A percentile compares a stretch with the other conserved stretches of the same genome.
These are phyloP conservation scores for Akanthomyces lecanii DNA, from an alignment of 2,329 filamentous ascomycete genomes.

Conservation along the genomic window DNA sequence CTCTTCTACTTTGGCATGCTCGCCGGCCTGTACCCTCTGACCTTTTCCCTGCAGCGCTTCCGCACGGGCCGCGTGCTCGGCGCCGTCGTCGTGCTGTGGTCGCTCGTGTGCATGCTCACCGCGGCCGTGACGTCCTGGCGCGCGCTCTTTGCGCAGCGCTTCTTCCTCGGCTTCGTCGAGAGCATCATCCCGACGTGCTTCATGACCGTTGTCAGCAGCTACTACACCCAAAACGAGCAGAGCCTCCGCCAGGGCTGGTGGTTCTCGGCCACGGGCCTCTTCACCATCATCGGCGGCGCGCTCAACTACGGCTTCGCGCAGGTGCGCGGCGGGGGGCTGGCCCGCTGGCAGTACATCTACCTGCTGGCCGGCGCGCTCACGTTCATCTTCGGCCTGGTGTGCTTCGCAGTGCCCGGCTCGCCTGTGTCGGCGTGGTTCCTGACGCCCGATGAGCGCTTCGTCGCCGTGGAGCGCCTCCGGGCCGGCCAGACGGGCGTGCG, in stretches of 20 bases:
- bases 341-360: slow-evolving; percentile 68
- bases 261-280: slow-evolving; percentile 58
- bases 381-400: slow-evolving; percentile 59
- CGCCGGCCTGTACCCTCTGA: slow-evolving; percentile 68
- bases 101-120: slow-evolving; percentile 62
- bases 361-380: slow-evolving; percentile 61
- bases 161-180: slow-evolving; percentile 61
- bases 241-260: slow-evolving; percentile 62
- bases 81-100: slow-evolving; percentile 60
- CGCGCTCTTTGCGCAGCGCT: slow-evolving; percentile 63
- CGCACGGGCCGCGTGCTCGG: slow-evolving; percentile 61
- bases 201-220: slow-evolving; percentile 59
- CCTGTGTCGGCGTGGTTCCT: slow-evolving; percentile 68
- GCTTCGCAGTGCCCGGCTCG: slow-evolving; percentile 62
- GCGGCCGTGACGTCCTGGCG: slow-evolving; percentile 60
- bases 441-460: slow-evolving; percentile 55
- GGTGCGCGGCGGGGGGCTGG: slow-evolving; percentile 49
- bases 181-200: slow-evolving; percentile 62
- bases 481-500: slow-evolving; percentile 60
- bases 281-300: slow-evolving; percentile 58
- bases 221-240: slow-evolving; percentile 64
- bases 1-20: slow-evolving; percentile 81
- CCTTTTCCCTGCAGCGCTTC: slow-evolving; percentile 65
- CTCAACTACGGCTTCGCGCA: slow-evolving; percentile 67
- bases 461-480: slow-evolving; percentile 60